These are phyloP conservation scores for Fusarium continuum DNA, from an alignment of 2,329 filamentous ascomycete genomes.

Conservation along the genomic window DNA sequence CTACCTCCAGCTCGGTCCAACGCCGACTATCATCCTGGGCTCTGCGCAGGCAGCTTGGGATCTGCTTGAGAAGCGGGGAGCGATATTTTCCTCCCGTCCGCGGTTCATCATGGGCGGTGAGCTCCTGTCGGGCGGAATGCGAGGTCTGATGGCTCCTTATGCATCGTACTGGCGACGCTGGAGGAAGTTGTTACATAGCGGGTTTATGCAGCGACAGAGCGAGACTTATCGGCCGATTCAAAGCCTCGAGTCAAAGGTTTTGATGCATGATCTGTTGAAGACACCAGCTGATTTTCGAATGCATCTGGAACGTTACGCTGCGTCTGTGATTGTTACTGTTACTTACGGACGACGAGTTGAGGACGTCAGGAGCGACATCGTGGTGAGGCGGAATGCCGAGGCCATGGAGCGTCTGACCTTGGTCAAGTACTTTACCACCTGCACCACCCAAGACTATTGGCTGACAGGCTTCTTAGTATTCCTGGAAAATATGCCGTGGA, in stretches of 20 bases:
- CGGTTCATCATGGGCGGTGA: conserved; percentile 58
- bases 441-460: no score
- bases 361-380: conserved; percentile 48
- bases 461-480: conserved; percentile 5
- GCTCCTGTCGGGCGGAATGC: conserved; percentile 52
- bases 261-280: conserved; percentile 51
- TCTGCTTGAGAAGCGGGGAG: conserved; percentile 54
- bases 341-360: conserved; percentile 51
- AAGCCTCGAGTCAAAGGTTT: conserved; percentile 52
- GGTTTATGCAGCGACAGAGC: conserved; percentile 56
- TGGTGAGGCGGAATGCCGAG: conserved; percentile 51
- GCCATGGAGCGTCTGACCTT: conserved; percentile 55
- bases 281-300: conserved; percentile 42
- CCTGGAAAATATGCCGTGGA: conserved; percentile 51
- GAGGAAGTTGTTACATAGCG: conserved; percentile 54
- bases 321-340: conserved; percentile 54
- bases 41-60: conserved; percentile 56
- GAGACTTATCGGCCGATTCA: conserved; percentile 54
- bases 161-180: conserved; percentile 54
- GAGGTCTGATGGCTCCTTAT: conserved; percentile 56
- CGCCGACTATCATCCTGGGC: conserved; percentile 54
- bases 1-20: conserved; percentile 54
- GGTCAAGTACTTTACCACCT: conserved; percentile 50
- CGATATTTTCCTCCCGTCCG: conserved; percentile 56
- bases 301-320: conserved; percentile 45